These are phyloP conservation scores for Candida vaughaniae DNA, from an alignment of 805 yeast genomes.

Conservation along the genomic window DNA sequence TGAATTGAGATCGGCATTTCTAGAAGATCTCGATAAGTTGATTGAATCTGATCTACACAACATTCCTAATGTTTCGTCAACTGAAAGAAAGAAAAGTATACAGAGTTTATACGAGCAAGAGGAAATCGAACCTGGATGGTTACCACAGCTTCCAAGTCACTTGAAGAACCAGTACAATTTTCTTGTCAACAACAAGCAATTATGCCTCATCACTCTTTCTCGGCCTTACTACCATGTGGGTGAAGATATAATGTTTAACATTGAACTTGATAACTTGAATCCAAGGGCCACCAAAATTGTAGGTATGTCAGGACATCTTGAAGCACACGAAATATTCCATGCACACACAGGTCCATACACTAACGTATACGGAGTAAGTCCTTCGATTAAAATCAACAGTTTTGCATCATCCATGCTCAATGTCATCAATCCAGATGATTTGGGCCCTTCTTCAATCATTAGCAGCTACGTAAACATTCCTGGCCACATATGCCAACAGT, in stretches of 20 bases:
- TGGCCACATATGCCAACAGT: slow-evolving; percentile 29
- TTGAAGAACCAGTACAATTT: slow-evolving; percentile 37
- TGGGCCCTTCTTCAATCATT: slow-evolving; percentile 15
- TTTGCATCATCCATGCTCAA: slow-evolving; percentile 27
- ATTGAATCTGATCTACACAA: slow-evolving; percentile 31
- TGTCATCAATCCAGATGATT: neutral
- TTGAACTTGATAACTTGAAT: slow-evolving; percentile 24
- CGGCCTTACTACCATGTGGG: slow-evolving; percentile 38
- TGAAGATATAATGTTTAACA: slow-evolving; percentile 33
- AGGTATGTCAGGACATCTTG: slow-evolving; percentile 35
- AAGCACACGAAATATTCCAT: slow-evolving; percentile 40
- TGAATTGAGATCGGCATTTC: slow-evolving; percentile 15
- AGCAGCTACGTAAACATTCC: slow-evolving; percentile 32
- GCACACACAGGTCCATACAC: slow-evolving; percentile 12
- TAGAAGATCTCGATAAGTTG: slow-evolving; percentile 30
- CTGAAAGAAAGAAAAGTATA: slow-evolving; percentile 31
- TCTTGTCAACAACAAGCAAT: slow-evolving; percentile 27
- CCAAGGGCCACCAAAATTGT: slow-evolving; percentile 23
- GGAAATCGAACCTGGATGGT: slow-evolving; percentile 11
- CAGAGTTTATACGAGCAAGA: slow-evolving; percentile 16
- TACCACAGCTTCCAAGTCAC: slow-evolving; percentile 28
- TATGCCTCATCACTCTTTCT: slow-evolving; percentile 34
- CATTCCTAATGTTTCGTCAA: slow-evolving; percentile 32
- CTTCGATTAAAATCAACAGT: slow-evolving; percentile 31
- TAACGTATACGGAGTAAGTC: slow-evolving; percentile 35